Evolutionary conservation across 768 basidiomycete genomes (phyloP).

Genomic region (Boletus rubropictus): DNA sequence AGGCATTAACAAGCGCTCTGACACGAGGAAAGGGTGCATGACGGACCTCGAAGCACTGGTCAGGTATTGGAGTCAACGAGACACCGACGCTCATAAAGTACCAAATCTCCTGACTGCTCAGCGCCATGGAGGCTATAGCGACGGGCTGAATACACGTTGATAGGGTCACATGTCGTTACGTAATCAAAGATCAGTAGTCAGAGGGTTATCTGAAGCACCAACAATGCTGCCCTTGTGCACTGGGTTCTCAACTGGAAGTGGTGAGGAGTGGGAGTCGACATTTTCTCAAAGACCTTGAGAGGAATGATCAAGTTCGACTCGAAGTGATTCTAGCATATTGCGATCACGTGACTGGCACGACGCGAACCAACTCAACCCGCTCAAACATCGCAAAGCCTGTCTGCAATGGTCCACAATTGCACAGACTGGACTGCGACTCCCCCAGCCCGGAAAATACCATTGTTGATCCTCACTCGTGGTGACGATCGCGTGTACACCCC

Average conservation of each 20-base stretch:
- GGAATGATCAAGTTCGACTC: too few relatives aligned
- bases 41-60: constrained; percentile 28
- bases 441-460: constrained; percentile 16
- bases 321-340: neutral
- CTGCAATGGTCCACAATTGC: constrained; percentile 24
- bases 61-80: constrained; percentile 8
- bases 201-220: neutral
- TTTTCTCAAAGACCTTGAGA: too few relatives aligned
- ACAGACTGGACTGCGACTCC: constrained; percentile 20
- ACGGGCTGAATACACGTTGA: neutral
- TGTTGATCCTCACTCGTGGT: constrained; percentile 17
- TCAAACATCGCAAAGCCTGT: neutral
- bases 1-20: neutral
- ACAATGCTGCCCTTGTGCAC: neutral
- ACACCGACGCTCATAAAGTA: constrained; percentile 29
- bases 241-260: too few relatives aligned
- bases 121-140: constrained; percentile 6
- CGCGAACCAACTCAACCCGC: neutral
- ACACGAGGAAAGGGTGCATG: neutral
- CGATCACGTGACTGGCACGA: constrained; percentile 12
- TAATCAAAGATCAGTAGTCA: constrained; percentile 1
- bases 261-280: too few relatives aligned
- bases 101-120: constrained; percentile 11
- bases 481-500: constrained; percentile 15
- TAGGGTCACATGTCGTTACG: constrained; percentile 5